Percentiles rank a stretch among this genome's conserved stretches.
Conservation (phyloP, 2,329 filamentous ascomycete species). For the Aspergillus sp. region DNA sequence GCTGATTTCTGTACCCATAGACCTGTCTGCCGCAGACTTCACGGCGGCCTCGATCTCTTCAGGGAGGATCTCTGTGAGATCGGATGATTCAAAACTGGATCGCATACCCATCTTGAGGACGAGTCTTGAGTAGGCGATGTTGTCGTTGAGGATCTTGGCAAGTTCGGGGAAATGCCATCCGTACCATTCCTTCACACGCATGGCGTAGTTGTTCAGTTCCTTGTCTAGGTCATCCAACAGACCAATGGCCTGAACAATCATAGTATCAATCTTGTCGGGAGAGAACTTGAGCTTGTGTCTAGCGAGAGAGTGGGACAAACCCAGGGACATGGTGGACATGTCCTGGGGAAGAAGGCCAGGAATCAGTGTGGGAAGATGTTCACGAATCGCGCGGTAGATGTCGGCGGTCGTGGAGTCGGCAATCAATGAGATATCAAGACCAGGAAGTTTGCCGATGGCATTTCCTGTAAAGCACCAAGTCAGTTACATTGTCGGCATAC, state of each 20-base stretch:
- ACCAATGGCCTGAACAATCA: slow-evolving; percentile 97
- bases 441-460: slow-evolving; percentile 87
- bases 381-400: slow-evolving; percentile 90
- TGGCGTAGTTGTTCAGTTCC: slow-evolving; percentile 97
- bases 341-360: slow-evolving; percentile 82
- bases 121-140: slow-evolving; percentile 86
- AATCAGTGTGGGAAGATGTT: slow-evolving; percentile 85
- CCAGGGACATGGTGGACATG: slow-evolving; percentile 90
- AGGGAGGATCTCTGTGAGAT: slow-evolving; percentile 87
- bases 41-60: slow-evolving; percentile 92
- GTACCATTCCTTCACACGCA: slow-evolving; percentile 99
- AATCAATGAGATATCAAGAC: slow-evolving; percentile 79
- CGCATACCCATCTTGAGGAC: slow-evolving; percentile 89
- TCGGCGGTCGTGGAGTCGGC: slow-evolving; percentile 81
- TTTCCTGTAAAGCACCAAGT: slow-evolving; percentile 53
- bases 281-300: slow-evolving; percentile 99
- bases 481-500: slow-evolving; percentile 9
- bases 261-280: slow-evolving; percentile 96
- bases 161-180: slow-evolving; percentile 99
- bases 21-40: slow-evolving; percentile 92
- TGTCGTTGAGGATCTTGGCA: slow-evolving; percentile 96
- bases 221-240: slow-evolving; percentile 96
- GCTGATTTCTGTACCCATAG: slow-evolving; percentile 97
- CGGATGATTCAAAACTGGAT: slow-evolving; percentile 70
- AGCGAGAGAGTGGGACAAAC: slow-evolving; percentile 94